Conservation (phyloP, 495 filamentous ascomycete species). For the Penicillium paxilli region DNA sequence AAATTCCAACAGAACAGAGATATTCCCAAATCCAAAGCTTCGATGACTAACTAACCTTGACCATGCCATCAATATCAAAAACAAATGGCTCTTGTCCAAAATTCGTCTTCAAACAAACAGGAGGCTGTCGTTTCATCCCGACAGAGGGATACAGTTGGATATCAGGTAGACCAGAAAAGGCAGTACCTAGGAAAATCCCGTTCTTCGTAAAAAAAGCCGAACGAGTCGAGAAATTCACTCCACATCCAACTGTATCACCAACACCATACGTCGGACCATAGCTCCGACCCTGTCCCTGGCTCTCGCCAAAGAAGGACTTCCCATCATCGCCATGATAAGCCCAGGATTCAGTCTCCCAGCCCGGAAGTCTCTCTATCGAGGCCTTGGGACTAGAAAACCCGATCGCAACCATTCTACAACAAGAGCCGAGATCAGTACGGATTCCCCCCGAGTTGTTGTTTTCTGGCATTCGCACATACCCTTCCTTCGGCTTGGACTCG, state of each 20-base stretch:
- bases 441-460: background rate
- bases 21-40: no score
- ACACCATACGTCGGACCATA: conserved; percentile 74
- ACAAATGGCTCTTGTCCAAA: conserved; percentile 90
- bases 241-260: conserved; percentile 87
- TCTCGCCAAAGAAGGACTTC: conserved; percentile 71
- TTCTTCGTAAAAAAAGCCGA: conserved; percentile 96
- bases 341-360: conserved; percentile 96
- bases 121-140: conserved; percentile 83
- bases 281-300: conserved; percentile 66
- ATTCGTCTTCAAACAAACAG: conserved; percentile 82
- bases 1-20: background rate
- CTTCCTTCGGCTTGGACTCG: conserved; percentile 79
- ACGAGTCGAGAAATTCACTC: conserved; percentile 88
- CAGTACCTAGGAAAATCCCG: conserved; percentile 73
- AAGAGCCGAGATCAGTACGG: conserved; percentile 1
- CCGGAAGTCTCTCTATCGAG: conserved; percentile 77
- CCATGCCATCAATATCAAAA: conserved; percentile 89
- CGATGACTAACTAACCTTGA: conserved; percentile 56
- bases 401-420: conserved; percentile 75
- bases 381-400: conserved; percentile 80
- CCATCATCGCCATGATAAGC: conserved; percentile 98
- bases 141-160: conserved; percentile 79
- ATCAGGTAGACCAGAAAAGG: conserved; percentile 75
- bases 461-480: conserved; percentile 56